Evolutionary conservation across 805 yeast genomes (phyloP), one percentile per base, ranked within the genome.

Genomic region (Hanseniaspora taiwanica): DNA sequence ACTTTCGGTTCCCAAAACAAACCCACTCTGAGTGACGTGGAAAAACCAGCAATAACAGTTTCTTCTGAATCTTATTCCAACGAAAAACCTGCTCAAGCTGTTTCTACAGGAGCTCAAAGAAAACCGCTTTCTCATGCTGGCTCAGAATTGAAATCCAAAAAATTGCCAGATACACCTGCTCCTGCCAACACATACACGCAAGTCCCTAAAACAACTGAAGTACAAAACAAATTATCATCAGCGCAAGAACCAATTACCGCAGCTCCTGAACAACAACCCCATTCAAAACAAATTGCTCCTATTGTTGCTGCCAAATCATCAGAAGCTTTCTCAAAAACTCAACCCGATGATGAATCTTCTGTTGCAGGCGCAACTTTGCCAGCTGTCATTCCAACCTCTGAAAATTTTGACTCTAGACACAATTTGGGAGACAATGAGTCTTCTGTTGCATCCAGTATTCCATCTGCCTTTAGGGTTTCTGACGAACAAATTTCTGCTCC

Each of bases 351-450:
- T 8, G 40, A 43, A 10, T 35, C 45, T 4, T 40, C 49, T 34
- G 52, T 48, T 36, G 59, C 59, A 5, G 62, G 62, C 27, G 62
- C 62, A 2, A 56, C 61, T 8, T 38, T 58, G 9, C 62, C 62
- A 3, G 43, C 44, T 12, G 43, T 51, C n/a, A 55, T 58, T 21
- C 62, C 62, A 34, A 55, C 60, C 2, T 58, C 62, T 13, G 48
- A 51, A 35, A 53, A 56, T 25, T 54, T 49, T 33, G 42, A 50
- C 39, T 36, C 46, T 21, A 50, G 58, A 42, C 39, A 37, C 13
- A 21, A 17, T n/a, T 21, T 9, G 19, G 4, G 17, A 5, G 24
- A 23, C 27, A 37, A 16, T 6, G 29, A 25, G 10, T 25, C 29
- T 8, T 13, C n/a, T 23, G 25, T 10, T 23, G 25, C 9, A 23